Base-by-base conservation (phyloP, 768 basidiomycete genomes). In the Amanita pseudoporphyria region DNA sequence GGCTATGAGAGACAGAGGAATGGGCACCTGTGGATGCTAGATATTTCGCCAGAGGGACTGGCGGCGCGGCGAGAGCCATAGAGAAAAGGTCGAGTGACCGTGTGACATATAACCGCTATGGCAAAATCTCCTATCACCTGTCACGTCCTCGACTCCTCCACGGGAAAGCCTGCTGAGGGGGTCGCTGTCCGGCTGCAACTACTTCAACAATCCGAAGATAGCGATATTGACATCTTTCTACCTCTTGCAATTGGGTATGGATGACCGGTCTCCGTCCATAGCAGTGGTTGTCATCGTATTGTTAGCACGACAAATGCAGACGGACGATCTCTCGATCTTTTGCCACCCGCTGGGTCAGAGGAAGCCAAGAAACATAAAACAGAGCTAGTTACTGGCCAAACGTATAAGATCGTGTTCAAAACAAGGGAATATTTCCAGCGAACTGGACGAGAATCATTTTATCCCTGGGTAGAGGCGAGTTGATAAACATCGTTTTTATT, bases 381-480 rank as follows among this genome's bases (percentile, higher is more conserved):
- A 9, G 69, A 70, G 38, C 69, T 89, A 1, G 54, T 67, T 14
- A 65, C 76, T 3, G 87, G 86, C 0, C 62, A 66, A 53, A 66
- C 78, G 2, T 96, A 96, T 69, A 95, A 90, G 67, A 76, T 95
- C 56, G 71, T 82, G 14, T 95, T 96, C 71, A 77, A 81, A 61
- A 88, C 87, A 1, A 82, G 83, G 54, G 76, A 80, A 7, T 94
- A 94, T 65, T 94, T 94, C 60, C 78, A 83, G 32, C 65, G 57
- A 21, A 76, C 73, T 0, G 74, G 70, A 14, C 72, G 79, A 40
- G 70, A 77, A 50, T 84, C 84, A 5, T 95, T 96, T 60, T 95
- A 92, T 67, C 93, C 93, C 3, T 83, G 82, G 75, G 84, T 95
- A 5, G 92, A 96, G 76, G 92, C 91, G 57, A 49, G 71, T 57